phyloP scores from a whole-genome alignment of 2,329 filamentous ascomycete species.

The Colletotrichum echinochloae region DNA sequence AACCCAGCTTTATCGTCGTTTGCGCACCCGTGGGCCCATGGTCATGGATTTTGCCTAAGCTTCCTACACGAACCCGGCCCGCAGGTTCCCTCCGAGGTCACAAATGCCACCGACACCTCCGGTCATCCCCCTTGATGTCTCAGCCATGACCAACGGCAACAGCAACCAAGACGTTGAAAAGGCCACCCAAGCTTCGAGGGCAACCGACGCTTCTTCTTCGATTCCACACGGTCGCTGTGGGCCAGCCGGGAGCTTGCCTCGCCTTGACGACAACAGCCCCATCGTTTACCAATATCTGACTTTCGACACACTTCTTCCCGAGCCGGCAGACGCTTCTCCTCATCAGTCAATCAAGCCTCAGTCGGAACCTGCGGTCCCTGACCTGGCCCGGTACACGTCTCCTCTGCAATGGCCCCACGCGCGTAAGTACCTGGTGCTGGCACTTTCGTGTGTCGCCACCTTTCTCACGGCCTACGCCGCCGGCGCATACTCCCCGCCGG shows the following conservation, averaged over 20 bases:
- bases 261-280: slow-evolving; percentile 39
- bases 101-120: slow-evolving; percentile 18
- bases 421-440: slow-evolving; percentile 78
- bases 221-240: neutral
- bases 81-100: slow-evolving; percentile 4
- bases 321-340: slow-evolving; percentile 41
- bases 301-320: slow-evolving; percentile 54
- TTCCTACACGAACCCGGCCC: neutral
- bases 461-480: slow-evolving; percentile 83
- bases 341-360: slow-evolving; percentile 40
- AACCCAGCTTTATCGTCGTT: neutral
- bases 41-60: slow-evolving; percentile 20
- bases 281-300: slow-evolving; percentile 57
- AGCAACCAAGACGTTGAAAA: slow-evolving; percentile 24
- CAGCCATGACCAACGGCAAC: slow-evolving; percentile 24
- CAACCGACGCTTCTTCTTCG: neutral
- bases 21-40: neutral
- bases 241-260: neutral
- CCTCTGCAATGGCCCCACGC: slow-evolving; percentile 79
- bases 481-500: slow-evolving; percentile 81
- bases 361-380: slow-evolving; percentile 68
- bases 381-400: slow-evolving; percentile 74
- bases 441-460: slow-evolving; percentile 81
- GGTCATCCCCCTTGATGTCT: neutral
- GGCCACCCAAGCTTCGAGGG: neutral